Evolutionary conservation across 1,139 yeast genomes (phyloP).

Genomic region (Yamadazyma dushanensis): DNA sequence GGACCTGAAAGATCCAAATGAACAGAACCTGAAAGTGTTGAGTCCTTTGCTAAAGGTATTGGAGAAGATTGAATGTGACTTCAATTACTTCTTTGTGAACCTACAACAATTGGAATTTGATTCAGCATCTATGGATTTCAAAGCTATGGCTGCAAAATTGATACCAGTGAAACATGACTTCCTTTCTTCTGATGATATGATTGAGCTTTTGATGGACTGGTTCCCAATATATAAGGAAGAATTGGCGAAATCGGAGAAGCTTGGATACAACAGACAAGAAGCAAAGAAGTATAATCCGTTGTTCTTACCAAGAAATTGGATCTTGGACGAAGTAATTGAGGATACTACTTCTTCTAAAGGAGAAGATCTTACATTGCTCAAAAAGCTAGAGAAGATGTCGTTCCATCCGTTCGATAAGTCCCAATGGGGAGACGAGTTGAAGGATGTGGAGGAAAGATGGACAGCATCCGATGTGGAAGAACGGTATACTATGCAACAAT

Average conservation of each 20-base stretch:
- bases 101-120: conserved; percentile 47
- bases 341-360: conserved; percentile 40
- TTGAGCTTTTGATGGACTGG: conserved; percentile 37
- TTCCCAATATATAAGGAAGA: conserved; percentile 37
- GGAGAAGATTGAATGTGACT: conserved; percentile 66
- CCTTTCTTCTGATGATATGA: conserved; percentile 33
- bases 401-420: conserved; percentile 57
- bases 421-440: conserved; percentile 64
- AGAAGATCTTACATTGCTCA: conserved; percentile 39
- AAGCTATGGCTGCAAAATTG: conserved; percentile 12
- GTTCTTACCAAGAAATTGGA: conserved; percentile 85
- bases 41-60: conserved; percentile 66
- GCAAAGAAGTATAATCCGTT: conserved; percentile 65
- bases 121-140: conserved; percentile 11
- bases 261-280: conserved; percentile 31
- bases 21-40: conserved; percentile 47
- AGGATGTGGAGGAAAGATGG: conserved; percentile 61
- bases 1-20: conserved; percentile 34
- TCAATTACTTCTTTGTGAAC: conserved; percentile 70
- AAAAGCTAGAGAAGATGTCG: conserved; percentile 62
- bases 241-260: conserved; percentile 28
- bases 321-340: conserved; percentile 77
- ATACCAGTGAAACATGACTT: conserved; percentile 19
- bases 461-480: conserved; percentile 45
- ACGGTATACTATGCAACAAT: conserved; percentile 56